A percentile compares a stretch with the other conserved stretches of the same genome.
These are phyloP conservation scores for Phytomonas francai DNA, from an alignment of 208 protist species.

Conservation along the genomic window DNA sequence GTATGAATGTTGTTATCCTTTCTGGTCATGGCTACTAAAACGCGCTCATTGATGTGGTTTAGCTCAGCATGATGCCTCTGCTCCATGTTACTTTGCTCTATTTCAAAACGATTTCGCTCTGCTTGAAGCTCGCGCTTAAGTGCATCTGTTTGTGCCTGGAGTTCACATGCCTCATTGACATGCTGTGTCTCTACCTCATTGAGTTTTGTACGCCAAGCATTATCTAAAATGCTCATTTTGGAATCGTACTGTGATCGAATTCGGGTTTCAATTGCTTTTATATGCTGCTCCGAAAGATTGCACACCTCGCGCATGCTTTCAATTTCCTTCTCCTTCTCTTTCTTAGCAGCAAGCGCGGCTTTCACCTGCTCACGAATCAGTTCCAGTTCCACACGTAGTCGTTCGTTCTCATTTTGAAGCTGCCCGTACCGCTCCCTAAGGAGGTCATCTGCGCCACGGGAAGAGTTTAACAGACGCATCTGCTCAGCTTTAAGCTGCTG, in stretches of 20 bases:
- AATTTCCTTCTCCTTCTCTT: conserved; percentile 40
- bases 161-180: conserved; percentile 36
- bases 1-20: conserved; percentile 68
- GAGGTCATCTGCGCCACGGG: conserved; percentile 47
- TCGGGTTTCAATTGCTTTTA: conserved; percentile 49
- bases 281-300: conserved; percentile 34
- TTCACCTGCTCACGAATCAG: conserved; percentile 51
- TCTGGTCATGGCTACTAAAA: conserved; percentile 69
- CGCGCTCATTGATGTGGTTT: conserved; percentile 70
- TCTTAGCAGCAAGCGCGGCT: conserved; percentile 24
- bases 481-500: conserved; percentile 60
- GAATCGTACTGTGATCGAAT: conserved; percentile 39
- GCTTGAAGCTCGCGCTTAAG: conserved; percentile 26
- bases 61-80: conserved; percentile 73
- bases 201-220: conserved; percentile 63
- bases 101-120: conserved; percentile 28
- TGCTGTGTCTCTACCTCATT: conserved; percentile 52
- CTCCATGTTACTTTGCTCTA: conserved; percentile 50
- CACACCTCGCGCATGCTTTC: conserved; percentile 24
- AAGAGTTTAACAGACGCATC: conserved; percentile 33
- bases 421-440: conserved; percentile 54
- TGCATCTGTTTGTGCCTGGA: conserved; percentile 37
- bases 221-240: conserved; percentile 44
- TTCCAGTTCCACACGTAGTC: conserved; percentile 63
- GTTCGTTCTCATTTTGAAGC: conserved; percentile 57